These are phyloP conservation scores for Leccinum subtestaceum DNA, from an alignment of 768 basidiomycete species.

Conservation along the genomic window DNA sequence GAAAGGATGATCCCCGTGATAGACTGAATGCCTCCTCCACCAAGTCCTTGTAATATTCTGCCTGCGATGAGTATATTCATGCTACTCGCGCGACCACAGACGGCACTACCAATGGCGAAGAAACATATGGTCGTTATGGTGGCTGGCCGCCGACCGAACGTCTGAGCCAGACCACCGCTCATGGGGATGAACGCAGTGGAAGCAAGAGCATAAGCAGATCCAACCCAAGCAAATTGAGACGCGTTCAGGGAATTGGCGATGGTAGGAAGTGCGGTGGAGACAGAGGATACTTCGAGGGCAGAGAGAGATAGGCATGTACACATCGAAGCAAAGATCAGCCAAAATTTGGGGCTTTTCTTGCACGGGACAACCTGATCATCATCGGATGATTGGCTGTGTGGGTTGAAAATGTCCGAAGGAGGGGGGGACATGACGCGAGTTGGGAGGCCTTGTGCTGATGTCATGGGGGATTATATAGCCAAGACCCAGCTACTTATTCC, in stretches of 20 bases:
- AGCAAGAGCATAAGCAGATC: conserved; percentile 40
- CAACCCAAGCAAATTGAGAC: conserved; percentile 44
- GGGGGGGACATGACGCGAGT: not conserved
- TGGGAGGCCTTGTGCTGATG: not conserved
- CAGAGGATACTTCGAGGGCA: conserved; percentile 32
- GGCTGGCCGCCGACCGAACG: conserved; percentile 39
- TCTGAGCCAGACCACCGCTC: conserved; percentile 37
- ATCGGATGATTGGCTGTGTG: not conserved
- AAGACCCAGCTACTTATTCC: not conserved
- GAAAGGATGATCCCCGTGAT: conserved; percentile 41
- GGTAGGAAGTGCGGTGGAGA: conserved; percentile 43
- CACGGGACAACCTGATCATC: not conserved
- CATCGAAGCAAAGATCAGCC: conserved; percentile 31
- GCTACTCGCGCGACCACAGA: conserved; percentile 41
- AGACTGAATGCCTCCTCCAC: conserved; percentile 39
- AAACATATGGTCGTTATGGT: conserved; percentile 31
- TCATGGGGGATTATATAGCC: not conserved
- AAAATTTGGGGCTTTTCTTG: conserved; percentile 23
- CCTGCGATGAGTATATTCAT: conserved; percentile 44
- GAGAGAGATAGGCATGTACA: conserved; percentile 29
- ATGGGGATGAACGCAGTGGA: conserved; percentile 41
- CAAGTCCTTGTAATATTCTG: conserved; percentile 40
- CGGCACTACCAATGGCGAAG: conserved; percentile 41
- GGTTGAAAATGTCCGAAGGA: not conserved
- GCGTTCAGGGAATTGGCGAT: conserved; percentile 39